phyloP scores from a whole-genome alignment of 2,329 filamentous ascomycete genomes.

The Botrytis deweyae region DNA sequence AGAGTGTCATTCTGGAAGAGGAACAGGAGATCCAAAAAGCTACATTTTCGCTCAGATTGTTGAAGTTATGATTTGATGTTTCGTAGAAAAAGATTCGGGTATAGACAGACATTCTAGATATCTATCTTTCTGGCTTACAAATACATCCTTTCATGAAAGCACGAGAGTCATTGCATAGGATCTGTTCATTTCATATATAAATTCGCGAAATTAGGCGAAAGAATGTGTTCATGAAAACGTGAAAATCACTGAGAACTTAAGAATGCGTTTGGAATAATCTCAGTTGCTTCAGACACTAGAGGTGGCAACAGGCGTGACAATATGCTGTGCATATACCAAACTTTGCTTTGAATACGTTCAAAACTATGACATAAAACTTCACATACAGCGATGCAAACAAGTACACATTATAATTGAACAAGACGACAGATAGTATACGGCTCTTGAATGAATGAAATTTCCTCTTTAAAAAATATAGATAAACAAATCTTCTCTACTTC shows the following conservation, averaged over 20 bases:
- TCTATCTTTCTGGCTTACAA: neutral
- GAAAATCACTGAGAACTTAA: neutral
- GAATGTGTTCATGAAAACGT: neutral
- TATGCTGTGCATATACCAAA: neutral
- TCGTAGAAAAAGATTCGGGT: neutral
- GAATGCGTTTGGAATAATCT: neutral
- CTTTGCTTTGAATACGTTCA: neutral
- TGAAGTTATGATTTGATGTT: conserved; percentile 60
- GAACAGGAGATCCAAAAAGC: conserved; percentile 84
- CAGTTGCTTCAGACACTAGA: neutral
- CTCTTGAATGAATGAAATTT: neutral
- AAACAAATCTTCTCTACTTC: conserved; percentile 32
- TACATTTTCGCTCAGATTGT: conserved; percentile 71
- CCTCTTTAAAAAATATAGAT: neutral
- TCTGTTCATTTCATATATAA: neutral
- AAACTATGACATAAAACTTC: neutral
- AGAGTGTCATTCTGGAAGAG: conserved; percentile 72
- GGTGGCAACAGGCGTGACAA: neutral
- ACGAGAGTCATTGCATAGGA: neutral
- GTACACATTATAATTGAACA: neutral
- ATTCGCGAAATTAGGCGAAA: neutral
- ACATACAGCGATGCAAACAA: neutral
- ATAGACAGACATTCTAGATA: conserved; percentile 14
- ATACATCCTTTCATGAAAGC: neutral
- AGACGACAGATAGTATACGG: neutral